Percentiles rank a stretch among this genome's conserved stretches.
Conservation (phyloP, 2,329 filamentous ascomycete species). For the Aureobasidium subglaciale region DNA sequence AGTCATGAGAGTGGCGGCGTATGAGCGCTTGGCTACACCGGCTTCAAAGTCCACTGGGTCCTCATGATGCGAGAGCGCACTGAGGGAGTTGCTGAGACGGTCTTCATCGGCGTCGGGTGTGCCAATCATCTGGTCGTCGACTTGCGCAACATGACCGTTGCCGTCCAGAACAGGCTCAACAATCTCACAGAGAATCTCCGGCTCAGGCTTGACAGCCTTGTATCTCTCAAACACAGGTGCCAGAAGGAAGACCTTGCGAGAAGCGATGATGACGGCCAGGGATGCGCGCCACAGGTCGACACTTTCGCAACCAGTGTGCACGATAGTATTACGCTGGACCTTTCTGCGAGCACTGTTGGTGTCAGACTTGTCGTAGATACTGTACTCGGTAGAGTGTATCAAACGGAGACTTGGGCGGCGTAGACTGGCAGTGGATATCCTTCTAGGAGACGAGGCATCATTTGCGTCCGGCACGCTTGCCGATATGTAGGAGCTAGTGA, state of each 20-base stretch:
- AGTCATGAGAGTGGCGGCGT: constrained; percentile 24
- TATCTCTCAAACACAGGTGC: not conserved
- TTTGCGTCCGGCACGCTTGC: not conserved
- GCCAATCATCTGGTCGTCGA: not conserved
- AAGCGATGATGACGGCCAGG: constrained; percentile 26
- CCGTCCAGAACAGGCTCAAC: not conserved
- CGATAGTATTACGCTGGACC: constrained; percentile 34
- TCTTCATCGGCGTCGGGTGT: not conserved
- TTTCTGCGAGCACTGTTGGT: constrained; percentile 33
- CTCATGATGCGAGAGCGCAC: not conserved
- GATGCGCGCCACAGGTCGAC: constrained; percentile 34
- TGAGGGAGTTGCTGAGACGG: not conserved
- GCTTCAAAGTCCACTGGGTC: not conserved
- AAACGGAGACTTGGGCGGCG: constrained; percentile 24
- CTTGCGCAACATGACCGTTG: constrained; percentile 1
- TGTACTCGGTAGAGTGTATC: constrained; percentile 21
- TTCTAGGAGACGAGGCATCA: constrained; percentile 1
- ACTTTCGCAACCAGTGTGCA: constrained; percentile 24
- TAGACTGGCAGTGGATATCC: not conserved
- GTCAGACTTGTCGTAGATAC: constrained; percentile 24
- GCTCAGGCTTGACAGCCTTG: not conserved
- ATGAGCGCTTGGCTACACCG: constrained; percentile 17
- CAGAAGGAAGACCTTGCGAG: constrained; percentile 20
- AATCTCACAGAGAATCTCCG: not conserved
- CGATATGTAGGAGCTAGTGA: constrained; percentile 10